These are phyloP conservation scores for Penicillium sp. DNA, from an alignment of 2,329 filamentous ascomycete genomes.

Conservation along the genomic window DNA sequence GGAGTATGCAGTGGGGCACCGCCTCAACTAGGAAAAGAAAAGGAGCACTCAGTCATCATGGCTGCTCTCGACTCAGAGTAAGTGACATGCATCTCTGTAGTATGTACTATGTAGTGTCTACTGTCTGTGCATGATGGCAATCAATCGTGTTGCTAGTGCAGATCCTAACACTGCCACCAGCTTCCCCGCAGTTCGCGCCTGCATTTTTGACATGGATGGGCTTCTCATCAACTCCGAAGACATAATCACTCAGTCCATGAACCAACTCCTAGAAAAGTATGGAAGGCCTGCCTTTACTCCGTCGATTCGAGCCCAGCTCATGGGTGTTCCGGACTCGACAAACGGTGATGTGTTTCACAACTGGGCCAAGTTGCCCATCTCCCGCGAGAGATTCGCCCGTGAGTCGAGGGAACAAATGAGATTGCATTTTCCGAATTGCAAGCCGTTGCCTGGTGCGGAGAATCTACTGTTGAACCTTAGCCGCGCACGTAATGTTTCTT, in stretches of 20 bases:
- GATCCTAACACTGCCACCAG: slow-evolving; percentile 2
- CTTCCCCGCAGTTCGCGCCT: slow-evolving; percentile 27
- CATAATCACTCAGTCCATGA: slow-evolving; percentile 22
- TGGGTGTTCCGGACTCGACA: slow-evolving; percentile 23
- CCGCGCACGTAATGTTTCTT: slow-evolving; percentile 14
- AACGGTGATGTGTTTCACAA: slow-evolving; percentile 27
- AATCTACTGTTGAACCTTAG: slow-evolving; percentile 19
- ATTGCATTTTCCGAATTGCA: slow-evolving; percentile 25
- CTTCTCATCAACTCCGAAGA: slow-evolving; percentile 34
- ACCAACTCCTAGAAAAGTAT: slow-evolving; percentile 20
- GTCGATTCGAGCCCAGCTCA: slow-evolving; percentile 21
- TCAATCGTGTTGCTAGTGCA: too few relatives aligned
- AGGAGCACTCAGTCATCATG: too few relatives aligned
- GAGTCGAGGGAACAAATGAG: slow-evolving; percentile 27
- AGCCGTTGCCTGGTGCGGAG: slow-evolving; percentile 21
- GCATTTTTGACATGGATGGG: slow-evolving; percentile 34
- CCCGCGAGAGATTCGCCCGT: slow-evolving; percentile 26
- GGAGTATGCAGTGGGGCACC: too few relatives aligned
- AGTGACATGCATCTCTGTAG: too few relatives aligned
- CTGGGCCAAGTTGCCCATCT: slow-evolving; percentile 28
- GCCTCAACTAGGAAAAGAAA: too few relatives aligned
- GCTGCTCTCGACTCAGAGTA: too few relatives aligned
- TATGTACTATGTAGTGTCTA: too few relatives aligned
- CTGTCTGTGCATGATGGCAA: too few relatives aligned
- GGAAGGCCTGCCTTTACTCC: slow-evolving; percentile 15